Percentiles rank a stretch among this genome's conserved stretches.
These are phyloP conservation scores for Boletus subcaerulescens DNA, from an alignment of 768 basidiomycete genomes.

Conservation along the genomic window DNA sequence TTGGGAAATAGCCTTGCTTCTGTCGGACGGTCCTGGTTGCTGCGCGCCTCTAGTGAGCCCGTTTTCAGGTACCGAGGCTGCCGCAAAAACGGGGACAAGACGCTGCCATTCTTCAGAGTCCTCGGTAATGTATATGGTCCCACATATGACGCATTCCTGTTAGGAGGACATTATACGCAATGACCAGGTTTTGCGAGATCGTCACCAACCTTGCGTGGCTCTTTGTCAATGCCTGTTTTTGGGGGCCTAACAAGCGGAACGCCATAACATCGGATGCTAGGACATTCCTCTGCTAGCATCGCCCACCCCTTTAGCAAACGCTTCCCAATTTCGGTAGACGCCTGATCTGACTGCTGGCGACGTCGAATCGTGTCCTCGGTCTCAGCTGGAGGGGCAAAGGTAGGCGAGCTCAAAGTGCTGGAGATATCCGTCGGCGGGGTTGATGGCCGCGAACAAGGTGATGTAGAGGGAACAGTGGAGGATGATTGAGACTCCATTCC, in stretches of 20 bases:
- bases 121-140: slow-evolving; percentile 55
- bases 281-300: slow-evolving; percentile 87
- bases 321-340: slow-evolving; percentile 77
- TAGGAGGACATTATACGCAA: slow-evolving; percentile 1
- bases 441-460: slow-evolving; percentile 57
- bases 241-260: slow-evolving; percentile 83
- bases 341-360: slow-evolving; percentile 77
- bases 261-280: slow-evolving; percentile 65
- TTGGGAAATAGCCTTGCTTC: slow-evolving; percentile 10
- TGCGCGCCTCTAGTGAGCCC: neutral
- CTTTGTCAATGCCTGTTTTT: slow-evolving; percentile 54
- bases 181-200: neutral
- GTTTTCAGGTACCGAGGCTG: slow-evolving; percentile 2
- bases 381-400: slow-evolving; percentile 61
- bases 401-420: slow-evolving; percentile 55
- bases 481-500: slow-evolving; percentile 32
- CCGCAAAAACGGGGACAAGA: slow-evolving; percentile 34
- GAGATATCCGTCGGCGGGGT: slow-evolving; percentile 81
- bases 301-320: slow-evolving; percentile 81
- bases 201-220: slow-evolving; percentile 59
- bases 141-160: slow-evolving; percentile 80
- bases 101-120: slow-evolving; percentile 50
- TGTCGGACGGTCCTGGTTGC: slow-evolving; percentile 9
- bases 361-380: slow-evolving; percentile 64
- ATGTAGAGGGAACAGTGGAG: slow-evolving; percentile 46